Conservation (phyloP, 352 stramenopile species). For the Phytophthora constricta region DNA sequence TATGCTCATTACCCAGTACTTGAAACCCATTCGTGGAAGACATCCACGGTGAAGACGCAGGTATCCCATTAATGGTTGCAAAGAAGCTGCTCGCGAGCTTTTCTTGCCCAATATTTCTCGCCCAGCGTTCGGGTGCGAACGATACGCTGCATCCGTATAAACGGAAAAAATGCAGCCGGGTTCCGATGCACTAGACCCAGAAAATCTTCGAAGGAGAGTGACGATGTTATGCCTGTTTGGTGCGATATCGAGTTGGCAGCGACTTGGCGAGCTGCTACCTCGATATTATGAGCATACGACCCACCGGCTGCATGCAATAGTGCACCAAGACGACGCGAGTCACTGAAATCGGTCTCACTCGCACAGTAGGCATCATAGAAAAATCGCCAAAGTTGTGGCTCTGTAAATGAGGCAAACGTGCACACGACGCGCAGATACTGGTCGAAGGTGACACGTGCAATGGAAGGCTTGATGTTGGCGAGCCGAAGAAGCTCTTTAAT, state of each 20-base stretch:
- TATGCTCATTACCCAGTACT: conserved; percentile 35
- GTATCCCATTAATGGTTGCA: conserved; percentile 39
- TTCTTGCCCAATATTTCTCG: conserved; percentile 59
- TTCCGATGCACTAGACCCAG: conserved; percentile 55
- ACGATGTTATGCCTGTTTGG: conserved; percentile 18
- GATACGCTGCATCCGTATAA: conserved; percentile 59
- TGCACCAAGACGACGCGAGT: conserved; percentile 45
- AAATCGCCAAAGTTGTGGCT: conserved; percentile 61
- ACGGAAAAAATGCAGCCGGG: conserved; percentile 56
- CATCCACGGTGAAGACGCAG: conserved; percentile 47
- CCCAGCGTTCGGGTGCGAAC: conserved; percentile 43
- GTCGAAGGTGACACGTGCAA: conserved; percentile 57
- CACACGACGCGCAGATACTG: conserved; percentile 57
- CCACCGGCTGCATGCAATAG: conserved; percentile 51
- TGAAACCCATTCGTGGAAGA: conserved; percentile 44
- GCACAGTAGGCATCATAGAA: conserved; percentile 61
- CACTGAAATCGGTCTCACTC: conserved; percentile 31
- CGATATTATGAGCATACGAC: conserved; percentile 55
- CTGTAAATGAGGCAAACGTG: conserved; percentile 54
- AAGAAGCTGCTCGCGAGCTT: conserved; percentile 50
- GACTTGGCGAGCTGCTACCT: conserved; percentile 51
- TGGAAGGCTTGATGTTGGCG: conserved; percentile 21
- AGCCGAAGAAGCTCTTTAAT: conserved; percentile 54
- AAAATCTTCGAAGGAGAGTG: conserved; percentile 60
- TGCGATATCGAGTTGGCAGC: conserved; percentile 30